Conservation (phyloP, 169 alveolate genomes). For the Cryptosporidium ubiquitum region DNA sequence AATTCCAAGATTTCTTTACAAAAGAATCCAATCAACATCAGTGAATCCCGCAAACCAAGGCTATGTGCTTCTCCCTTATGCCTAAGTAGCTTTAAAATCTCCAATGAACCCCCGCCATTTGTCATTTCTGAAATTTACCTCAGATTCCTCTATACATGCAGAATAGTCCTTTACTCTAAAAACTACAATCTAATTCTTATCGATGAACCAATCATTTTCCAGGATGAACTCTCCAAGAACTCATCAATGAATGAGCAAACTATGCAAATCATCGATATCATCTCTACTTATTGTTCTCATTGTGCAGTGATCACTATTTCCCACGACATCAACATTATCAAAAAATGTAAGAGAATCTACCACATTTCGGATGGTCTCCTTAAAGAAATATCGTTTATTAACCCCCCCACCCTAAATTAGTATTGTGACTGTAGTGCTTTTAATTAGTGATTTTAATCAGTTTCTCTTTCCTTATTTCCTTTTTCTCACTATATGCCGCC, state of each 20-base stretch:
- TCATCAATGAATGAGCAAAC: constrained; percentile 50
- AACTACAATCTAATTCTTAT: constrained; percentile 37
- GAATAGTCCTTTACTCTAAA: constrained; percentile 52
- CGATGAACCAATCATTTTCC: constrained; percentile 44
- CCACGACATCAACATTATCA: constrained; percentile 45
- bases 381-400: constrained; percentile 46
- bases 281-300: constrained; percentile 65
- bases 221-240: constrained; percentile 18
- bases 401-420: background rate
- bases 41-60: background rate
- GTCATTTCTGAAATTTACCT: constrained; percentile 43
- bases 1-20: constrained; percentile 16
- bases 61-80: background rate
- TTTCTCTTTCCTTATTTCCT: background rate
- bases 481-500: background rate
- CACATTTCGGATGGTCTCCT: constrained; percentile 31
- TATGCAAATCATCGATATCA: constrained; percentile 41
- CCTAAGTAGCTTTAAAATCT: background rate
- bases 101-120: background rate
- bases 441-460: background rate
- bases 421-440: background rate
- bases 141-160: constrained; percentile 36
- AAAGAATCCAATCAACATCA: background rate
- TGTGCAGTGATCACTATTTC: constrained; percentile 59
- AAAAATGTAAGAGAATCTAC: constrained; percentile 41